Conservation (phyloP, 2,329 filamentous ascomycete species). For the Xylariomycetidae sp. region DNA sequence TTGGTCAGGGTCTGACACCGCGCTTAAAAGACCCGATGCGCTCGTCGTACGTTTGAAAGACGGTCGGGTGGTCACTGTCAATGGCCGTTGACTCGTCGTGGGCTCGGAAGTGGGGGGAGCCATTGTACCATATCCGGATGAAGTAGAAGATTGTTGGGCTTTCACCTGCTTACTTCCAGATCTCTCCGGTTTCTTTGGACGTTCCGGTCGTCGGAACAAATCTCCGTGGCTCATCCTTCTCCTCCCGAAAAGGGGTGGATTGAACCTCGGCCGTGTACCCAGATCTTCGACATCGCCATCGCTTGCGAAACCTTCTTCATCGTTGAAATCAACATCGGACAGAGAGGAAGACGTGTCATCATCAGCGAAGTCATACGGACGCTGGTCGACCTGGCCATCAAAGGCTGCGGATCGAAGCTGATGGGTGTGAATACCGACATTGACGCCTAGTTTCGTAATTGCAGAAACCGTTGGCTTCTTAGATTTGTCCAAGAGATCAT, state of each 20-base stretch:
- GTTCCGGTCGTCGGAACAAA: constrained; percentile 24
- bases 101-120: constrained; percentile 1
- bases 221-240: constrained; percentile 40
- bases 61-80: constrained; percentile 7
- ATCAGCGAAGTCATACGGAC: constrained; percentile 14
- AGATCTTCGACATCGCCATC: constrained; percentile 36
- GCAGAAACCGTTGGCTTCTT: constrained; percentile 52
- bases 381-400: constrained; percentile 21
- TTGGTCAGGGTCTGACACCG: constrained; percentile 6
- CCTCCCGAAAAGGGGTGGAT: constrained; percentile 10
- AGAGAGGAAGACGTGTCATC: constrained; percentile 16
- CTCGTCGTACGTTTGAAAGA: constrained; percentile 9
- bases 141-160: constrained; percentile 5
- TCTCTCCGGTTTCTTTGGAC: constrained; percentile 23
- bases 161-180: constrained; percentile 13
- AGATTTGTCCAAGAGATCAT: constrained; percentile 58
- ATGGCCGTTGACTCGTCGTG: not conserved
- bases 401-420: constrained; percentile 61
- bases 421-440: constrained; percentile 71
- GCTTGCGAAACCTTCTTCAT: constrained; percentile 34
- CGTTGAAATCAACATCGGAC: constrained; percentile 31
- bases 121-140: constrained; percentile 23
- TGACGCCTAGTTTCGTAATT: constrained; percentile 56
- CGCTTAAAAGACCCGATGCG: constrained; percentile 6
- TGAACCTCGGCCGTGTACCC: constrained; percentile 25